Evolutionary conservation across 106 monocot genomes (phyloP), one percentile per base, ranked within the genome.

Genomic region (Dioscorea alata): DNA sequence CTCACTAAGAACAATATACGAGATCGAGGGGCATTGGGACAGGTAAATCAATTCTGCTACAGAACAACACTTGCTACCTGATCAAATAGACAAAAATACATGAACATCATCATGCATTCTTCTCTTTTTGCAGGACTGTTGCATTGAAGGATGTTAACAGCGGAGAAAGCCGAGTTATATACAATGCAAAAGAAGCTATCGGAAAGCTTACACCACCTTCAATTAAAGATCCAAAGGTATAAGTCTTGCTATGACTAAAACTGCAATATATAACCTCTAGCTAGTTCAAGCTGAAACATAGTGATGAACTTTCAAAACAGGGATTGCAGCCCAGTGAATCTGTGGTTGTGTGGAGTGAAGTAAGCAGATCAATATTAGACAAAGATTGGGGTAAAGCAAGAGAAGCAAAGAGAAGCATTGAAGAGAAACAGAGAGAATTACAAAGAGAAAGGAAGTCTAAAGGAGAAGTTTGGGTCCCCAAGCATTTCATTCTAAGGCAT

Each of bases 21-120:
- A 92, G 82, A 85, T 99, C 6, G 52, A 79, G 7, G 97, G 97
- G 42, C 83, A 79, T 2, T 99, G 97, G 97, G 92, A 99, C 66
- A 84, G 81, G 91, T 91, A 79, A 59, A 50, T 50, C 13, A 6
- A 42, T 42, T 42, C 42, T 42, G 5, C 42, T 3, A 42, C 42
- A 42, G 1, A 42, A 6, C 6, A 42, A 42, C 6, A 42, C 2
- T 7, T 4, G 7, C 34, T 42, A 8, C 10, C 42, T 42, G 42
- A 42, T 42, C 42, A 28, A 28, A 28, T 28, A 28, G 3, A 28
- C 28, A 28, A 42, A 42, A 42, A 42, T 42, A 42, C 42, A 42
- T 42, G 42, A 42, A 42, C 10, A 42, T 6, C 10, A 42, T 6
- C 10, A 10, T 8, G 10, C 42, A 59, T 12, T 23, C 59, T 59